These are phyloP conservation scores for Firmiana major DNA, from an alignment of 345 rosid genomes.

Conservation along the genomic window DNA sequence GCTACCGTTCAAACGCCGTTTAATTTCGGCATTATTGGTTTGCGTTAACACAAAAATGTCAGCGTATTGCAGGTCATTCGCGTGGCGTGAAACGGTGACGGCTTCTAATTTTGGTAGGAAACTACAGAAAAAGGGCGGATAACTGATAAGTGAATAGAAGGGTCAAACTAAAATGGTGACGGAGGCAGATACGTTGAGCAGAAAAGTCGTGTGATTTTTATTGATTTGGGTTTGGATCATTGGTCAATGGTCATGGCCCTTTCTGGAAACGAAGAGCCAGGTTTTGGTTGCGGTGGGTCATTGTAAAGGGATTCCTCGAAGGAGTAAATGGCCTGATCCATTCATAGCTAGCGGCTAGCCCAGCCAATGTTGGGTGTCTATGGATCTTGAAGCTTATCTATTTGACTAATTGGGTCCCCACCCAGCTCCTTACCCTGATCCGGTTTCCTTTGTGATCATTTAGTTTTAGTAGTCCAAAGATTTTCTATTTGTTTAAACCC, in stretches of 20 bases:
- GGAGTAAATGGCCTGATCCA: neutral
- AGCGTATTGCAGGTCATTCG: neutral
- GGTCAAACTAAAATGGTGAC: neutral
- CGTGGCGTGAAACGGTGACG: conserved; percentile 1
- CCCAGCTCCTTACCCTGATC: neutral
- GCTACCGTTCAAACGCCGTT: conserved; percentile 1
- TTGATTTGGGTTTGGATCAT: neutral
- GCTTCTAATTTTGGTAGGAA: neutral
- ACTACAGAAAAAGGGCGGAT: neutral
- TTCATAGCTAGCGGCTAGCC: neutral
- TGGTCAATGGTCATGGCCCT: neutral
- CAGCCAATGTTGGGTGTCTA: neutral
- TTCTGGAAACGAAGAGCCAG: neutral
- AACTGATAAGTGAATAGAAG: neutral
- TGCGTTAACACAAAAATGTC: neutral
- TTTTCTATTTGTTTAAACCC: too few species aligned
- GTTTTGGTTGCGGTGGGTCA: neutral
- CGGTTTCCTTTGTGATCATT: neutral
- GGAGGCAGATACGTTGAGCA: neutral
- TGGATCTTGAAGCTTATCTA: too few species aligned
- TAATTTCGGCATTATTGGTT: neutral
- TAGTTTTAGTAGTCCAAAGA: too few species aligned
- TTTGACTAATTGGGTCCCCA: too few species aligned
- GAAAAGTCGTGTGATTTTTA: neutral
- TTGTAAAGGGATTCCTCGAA: neutral